Base-by-base conservation (phyloP, 2,329 filamentous ascomycete species). In the Fusarium tricinctum region DNA sequence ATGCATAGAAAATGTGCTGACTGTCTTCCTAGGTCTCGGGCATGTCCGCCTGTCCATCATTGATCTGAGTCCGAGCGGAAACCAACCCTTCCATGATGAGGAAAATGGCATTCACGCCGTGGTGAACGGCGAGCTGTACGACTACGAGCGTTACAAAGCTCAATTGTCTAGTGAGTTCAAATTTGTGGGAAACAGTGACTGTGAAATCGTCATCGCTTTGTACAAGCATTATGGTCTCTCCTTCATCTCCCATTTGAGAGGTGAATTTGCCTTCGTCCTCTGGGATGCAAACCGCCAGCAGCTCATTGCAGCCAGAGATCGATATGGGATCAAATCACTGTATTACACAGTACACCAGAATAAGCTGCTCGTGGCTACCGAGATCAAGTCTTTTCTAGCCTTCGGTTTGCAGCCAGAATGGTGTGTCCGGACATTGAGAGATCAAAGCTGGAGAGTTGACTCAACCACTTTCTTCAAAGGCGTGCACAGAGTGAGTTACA, bases 381-480 rank as follows among this genome's bases (percentile, higher is more conserved):
- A 56, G 13, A 56, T 56, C 5, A 56, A 56, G n/a, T 56, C 53
- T 1, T 56, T 56, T 7, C n/a, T 56, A 17, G 53, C 53, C 6
- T 56, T 56, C 20, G 53, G 53, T 3, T 9, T 56, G 5, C 20
- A 50, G 9, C 45, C 45, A 1, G 53, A 56, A 32, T 56, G 45
- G 53, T 32, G 35, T 10, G 45, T 56, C 17, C 20, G 28, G 8
- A 26, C 53, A 9, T 19, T 56, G 2, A 26, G 45, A 20, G 35
- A 56, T 9, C 45, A 56, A 8, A 56, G 53, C 7, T 56, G 45
- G 53, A 50, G 53, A 19, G 53, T 56, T 20, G 20, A 42, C 6
- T 50, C 45, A 4, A 20, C 20, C 6, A 56, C 53, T 9, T 56
- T 56, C 17, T 56, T 56, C 6, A 26, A 50, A 20, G 53, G 35